These are phyloP conservation scores for Athelia sp. DNA, from an alignment of 1,284 basidiomycete genomes.

Conservation along the genomic window DNA sequence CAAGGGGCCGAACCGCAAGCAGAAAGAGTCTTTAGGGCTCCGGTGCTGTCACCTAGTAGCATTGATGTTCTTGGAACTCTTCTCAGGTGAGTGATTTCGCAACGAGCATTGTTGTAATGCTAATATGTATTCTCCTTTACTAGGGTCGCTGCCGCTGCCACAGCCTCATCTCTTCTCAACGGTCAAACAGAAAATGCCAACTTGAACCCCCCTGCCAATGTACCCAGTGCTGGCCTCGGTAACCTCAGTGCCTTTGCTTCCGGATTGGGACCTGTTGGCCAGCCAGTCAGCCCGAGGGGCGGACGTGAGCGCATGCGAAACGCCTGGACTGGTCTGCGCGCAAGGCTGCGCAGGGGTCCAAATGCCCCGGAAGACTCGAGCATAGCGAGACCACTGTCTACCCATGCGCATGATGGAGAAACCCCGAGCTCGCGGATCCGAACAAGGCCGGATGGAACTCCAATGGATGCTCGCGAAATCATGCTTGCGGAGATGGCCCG, in stretches of 20 bases:
- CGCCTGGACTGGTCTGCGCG: conserved; percentile 61
- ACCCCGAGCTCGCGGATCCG: not conserved
- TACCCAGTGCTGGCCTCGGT: conserved; percentile 41
- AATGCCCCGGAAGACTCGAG: not conserved
- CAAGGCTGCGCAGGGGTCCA: conserved; percentile 49
- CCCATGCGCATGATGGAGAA: conserved; percentile 3
- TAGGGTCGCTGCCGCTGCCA: conserved; percentile 77
- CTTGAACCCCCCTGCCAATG: conserved; percentile 43
- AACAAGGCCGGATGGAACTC: conserved; percentile 18
- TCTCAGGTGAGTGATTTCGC: conserved; percentile 66
- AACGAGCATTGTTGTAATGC: conserved; percentile 1
- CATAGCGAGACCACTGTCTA: conserved; percentile 1
- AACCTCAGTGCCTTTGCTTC: conserved; percentile 13
- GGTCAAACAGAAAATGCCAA: conserved; percentile 57
- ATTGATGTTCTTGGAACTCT: conserved; percentile 77
- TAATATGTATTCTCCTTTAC: conserved; percentile 10
- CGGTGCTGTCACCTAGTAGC: conserved; percentile 57
- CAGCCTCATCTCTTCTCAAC: conserved; percentile 67
- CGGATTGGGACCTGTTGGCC: conserved; percentile 9
- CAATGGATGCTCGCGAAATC: conserved; percentile 48
- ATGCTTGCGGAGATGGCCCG: conserved; percentile 74
- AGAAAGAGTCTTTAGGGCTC: conserved; percentile 1
- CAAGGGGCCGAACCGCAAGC: conserved; percentile 9
- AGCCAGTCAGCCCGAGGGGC: conserved; percentile 2
- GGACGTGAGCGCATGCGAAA: conserved; percentile 42